Base-by-base conservation (phyloP, 106 monocot genomes). In the Alisma plantagoaquatica region DNA sequence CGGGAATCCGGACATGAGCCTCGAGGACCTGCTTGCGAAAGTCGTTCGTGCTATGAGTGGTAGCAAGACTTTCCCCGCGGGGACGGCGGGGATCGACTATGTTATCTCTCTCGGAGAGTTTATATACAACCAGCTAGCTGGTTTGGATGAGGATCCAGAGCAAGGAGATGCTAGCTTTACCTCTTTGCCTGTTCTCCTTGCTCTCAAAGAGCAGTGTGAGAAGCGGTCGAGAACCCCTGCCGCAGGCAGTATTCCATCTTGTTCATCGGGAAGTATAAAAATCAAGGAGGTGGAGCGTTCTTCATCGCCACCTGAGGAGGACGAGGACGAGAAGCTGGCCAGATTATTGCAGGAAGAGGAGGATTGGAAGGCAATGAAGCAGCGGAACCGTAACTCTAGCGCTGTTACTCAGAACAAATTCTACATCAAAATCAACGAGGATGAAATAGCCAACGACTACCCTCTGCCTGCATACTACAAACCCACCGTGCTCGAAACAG, bases 391-490 rank as follows among this genome's bases (percentile, higher is more conserved):
- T 10, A 75, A 65, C 18, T 25, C 59, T 12, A 43, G 27, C 4
- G 53, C 43, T 48, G 62, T 59, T 43, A 48, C 74, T 27, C 53
- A 45, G 58, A 96, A 78, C 32, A 82, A 73, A 43, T 61, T 81
- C 43, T 96, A 96, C 51, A 82, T 96, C 18, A 96, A 96, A 51
- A 96, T 96, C 32, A 89, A 77, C 70, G 96, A 96, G 64, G 70
- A 73, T 59, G 96, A 96, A 66, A 89, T 96, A 59, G 81, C 96
- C 7, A 96, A 96, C 51, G 96, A 96, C 51, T 96, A 96, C 56
- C 96, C 96, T 32, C 31, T 96, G 33, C 96, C 96, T 63, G 75
- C 84, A 54, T 96, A 89, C 62, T 96, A 96, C 57, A 89, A 79
- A 54, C 84, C 96, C 18, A 31, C 53, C 24, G 73, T 69, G 23